Conservation (phyloP, 176 grass and related monocot species). For the Aegilops speltoides region DNA sequence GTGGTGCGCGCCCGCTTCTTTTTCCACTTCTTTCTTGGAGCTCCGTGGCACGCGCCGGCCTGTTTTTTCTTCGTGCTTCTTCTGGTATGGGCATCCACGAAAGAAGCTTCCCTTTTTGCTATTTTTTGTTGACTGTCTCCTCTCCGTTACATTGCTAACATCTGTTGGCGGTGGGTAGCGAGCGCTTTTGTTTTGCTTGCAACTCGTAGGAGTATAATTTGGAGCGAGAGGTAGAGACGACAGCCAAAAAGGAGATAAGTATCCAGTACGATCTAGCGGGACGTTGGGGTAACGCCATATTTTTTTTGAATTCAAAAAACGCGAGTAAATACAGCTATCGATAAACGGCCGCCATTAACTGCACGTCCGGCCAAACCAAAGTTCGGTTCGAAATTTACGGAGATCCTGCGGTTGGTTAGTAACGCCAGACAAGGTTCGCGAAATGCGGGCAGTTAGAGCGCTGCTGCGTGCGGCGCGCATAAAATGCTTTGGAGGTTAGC, state of each 20-base stretch:
- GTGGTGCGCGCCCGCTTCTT: neutral
- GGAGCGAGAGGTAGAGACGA: no score
- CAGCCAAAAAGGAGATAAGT: neutral
- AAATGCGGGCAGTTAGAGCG: neutral
- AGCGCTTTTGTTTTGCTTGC: no score
- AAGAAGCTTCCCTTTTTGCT: constrained; percentile 34
- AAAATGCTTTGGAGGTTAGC: constrained; percentile 20
- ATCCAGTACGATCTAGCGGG: neutral
- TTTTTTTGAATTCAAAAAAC: constrained; percentile 6
- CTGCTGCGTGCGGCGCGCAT: neutral
- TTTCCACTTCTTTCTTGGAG: constrained; percentile 13
- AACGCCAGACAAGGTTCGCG: neutral
- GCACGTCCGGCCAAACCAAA: neutral
- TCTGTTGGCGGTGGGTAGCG: neutral
- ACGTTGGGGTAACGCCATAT: neutral
- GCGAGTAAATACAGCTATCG: neutral
- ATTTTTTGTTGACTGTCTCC: neutral
- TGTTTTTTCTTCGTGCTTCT: neutral
- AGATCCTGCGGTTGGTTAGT: neutral
- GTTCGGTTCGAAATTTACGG: neutral
- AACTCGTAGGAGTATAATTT: no score
- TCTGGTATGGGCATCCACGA: neutral
- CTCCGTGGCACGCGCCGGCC: constrained; percentile 12
- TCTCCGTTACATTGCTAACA: neutral
- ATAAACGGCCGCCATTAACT: neutral